phyloP scores from a whole-genome alignment of 768 basidiomycete genomes.

The Naganishia friedmannii region DNA sequence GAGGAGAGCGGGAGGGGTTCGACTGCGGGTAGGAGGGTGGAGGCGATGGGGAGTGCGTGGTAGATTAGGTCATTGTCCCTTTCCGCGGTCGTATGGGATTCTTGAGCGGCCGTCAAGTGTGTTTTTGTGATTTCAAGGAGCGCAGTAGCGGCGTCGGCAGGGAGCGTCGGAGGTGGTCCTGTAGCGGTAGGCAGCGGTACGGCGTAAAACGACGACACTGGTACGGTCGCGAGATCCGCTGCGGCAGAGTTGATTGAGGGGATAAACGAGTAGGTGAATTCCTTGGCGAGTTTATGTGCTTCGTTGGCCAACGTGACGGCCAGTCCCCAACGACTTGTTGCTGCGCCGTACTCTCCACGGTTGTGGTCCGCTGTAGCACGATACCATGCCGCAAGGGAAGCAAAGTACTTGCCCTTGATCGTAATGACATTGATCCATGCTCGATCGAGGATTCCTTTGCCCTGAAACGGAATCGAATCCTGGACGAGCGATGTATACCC shows the following conservation, averaged over 20 bases:
- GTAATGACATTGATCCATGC: conserved; percentile 80
- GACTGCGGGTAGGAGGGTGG: conserved; percentile 72
- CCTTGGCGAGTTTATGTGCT: conserved; percentile 65
- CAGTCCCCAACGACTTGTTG: conserved; percentile 71
- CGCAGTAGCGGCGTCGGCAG: conserved; percentile 76
- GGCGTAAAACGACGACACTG: neutral
- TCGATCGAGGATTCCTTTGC: conserved; percentile 89
- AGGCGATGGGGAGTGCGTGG: conserved; percentile 77
- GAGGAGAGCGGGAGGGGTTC: conserved; percentile 64
- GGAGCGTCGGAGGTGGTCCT: conserved; percentile 59
- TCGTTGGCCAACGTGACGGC: conserved; percentile 82
- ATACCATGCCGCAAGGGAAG: conserved; percentile 80
- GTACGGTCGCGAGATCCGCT: conserved; percentile 56
- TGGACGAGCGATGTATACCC: conserved; percentile 82
- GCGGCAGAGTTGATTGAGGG: conserved; percentile 44
- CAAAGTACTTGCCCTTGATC: conserved; percentile 89
- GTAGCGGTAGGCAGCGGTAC: neutral
- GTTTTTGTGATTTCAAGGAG: conserved; percentile 79
- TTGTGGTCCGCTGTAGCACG: conserved; percentile 74
- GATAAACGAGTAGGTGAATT: conserved; percentile 67
- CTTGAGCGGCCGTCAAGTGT: conserved; percentile 71
- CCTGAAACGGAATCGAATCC: conserved; percentile 93
- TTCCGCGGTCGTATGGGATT: conserved; percentile 69
- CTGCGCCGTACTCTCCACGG: conserved; percentile 77
- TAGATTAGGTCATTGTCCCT: conserved; percentile 97